A percentile compares a stretch with the other conserved stretches of the same genome.
phyloP scores from a whole-genome alignment of 768 basidiomycete genomes.

The Suillus occidentalis region DNA sequence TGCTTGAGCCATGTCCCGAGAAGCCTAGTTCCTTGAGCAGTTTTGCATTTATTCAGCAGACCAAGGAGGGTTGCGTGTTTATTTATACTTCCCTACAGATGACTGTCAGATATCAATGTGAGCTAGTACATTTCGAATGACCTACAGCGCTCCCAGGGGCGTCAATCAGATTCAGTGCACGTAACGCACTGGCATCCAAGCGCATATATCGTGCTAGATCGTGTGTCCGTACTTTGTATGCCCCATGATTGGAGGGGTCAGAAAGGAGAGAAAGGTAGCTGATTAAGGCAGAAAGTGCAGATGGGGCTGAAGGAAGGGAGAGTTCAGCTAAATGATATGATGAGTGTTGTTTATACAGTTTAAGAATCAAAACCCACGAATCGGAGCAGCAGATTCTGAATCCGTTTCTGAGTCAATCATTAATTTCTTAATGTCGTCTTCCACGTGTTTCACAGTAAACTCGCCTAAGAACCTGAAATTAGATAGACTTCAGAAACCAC shows the following conservation, averaged over 20 bases:
- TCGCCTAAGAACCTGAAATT: constrained; percentile 54
- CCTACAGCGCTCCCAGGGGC: constrained; percentile 41
- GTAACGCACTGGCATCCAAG: constrained; percentile 90
- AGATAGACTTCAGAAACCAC: neutral
- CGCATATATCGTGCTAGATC: constrained; percentile 95
- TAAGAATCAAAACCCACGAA: neutral
- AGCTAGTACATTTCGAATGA: neutral
- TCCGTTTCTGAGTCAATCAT: constrained; percentile 15
- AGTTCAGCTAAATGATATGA: constrained; percentile 62
- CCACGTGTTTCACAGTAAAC: constrained; percentile 76
- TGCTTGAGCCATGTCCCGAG: constrained; percentile 95
- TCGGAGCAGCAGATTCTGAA: neutral
- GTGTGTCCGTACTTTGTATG: constrained; percentile 81
- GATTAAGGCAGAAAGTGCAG: constrained; percentile 79
- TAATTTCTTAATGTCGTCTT: constrained; percentile 66
- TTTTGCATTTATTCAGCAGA: constrained; percentile 93
- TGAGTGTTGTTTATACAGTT: constrained; percentile 3
- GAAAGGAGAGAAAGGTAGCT: constrained; percentile 78
- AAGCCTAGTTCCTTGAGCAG: constrained; percentile 86
- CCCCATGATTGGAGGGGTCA: constrained; percentile 75
- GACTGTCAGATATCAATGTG: neutral
- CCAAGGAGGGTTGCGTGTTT: constrained; percentile 89
- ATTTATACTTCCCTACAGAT: constrained; percentile 52
- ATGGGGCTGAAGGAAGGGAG: constrained; percentile 71
- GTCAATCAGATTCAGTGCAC: constrained; percentile 85